A percentile compares a stretch with the other conserved stretches of the same genome.
Conservation (phyloP, 2,329 filamentous ascomycete genomes). For the Arthrobotrys megalospora region DNA sequence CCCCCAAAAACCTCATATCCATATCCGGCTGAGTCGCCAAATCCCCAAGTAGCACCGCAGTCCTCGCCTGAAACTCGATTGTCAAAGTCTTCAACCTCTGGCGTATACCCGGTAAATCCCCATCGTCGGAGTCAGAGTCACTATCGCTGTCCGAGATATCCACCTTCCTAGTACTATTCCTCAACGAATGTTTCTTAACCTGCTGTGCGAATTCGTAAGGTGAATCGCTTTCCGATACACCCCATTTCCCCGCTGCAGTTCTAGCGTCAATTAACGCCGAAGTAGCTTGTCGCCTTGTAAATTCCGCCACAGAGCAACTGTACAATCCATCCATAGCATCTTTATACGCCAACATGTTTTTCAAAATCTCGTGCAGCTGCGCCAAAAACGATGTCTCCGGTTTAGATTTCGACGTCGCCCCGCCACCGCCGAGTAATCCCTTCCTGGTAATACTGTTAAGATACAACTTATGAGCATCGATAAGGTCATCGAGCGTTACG, state of each 20-base stretch:
- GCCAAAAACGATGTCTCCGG: constrained; percentile 87
- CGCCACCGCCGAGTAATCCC: constrained; percentile 80
- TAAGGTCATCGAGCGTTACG: constrained; percentile 94
- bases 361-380: constrained; percentile 92
- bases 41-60: constrained; percentile 89
- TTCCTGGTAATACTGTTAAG: constrained; percentile 96
- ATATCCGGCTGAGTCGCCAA: constrained; percentile 90
- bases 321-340: constrained; percentile 95
- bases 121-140: constrained; percentile 71
- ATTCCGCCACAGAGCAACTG: constrained; percentile 94
- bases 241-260: constrained; percentile 77
- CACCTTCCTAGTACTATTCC: constrained; percentile 61
- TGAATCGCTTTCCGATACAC: constrained; percentile 73
- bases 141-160: constrained; percentile 41
- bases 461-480: constrained; percentile 90
- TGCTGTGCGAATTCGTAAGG: constrained; percentile 64
- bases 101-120: constrained; percentile 81
- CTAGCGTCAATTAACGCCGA: constrained; percentile 79
- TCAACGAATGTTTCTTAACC: constrained; percentile 64
- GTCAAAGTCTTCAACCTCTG: constrained; percentile 81
- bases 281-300: constrained; percentile 88
- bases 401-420: constrained; percentile 65
- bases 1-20: constrained; percentile 94
- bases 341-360: constrained; percentile 93
- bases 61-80: constrained; percentile 80